Percentiles rank a stretch among this genome's conserved stretches.
These are phyloP conservation scores for Barnettozyma wickerhamii DNA, from an alignment of 805 yeast genomes.

Conservation along the genomic window DNA sequence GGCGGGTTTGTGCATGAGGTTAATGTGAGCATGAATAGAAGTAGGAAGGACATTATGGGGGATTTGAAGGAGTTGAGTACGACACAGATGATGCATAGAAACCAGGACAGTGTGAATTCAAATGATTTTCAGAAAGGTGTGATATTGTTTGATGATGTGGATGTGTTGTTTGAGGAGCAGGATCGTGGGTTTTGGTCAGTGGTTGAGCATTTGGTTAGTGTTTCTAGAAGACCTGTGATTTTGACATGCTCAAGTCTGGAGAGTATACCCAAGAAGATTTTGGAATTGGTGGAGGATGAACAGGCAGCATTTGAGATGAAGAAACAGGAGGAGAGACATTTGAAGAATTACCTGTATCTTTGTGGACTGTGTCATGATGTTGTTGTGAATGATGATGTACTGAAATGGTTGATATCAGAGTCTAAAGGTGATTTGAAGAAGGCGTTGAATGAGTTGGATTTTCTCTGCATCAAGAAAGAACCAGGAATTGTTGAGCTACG, in stretches of 20 bases:
- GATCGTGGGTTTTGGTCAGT: slow-evolving; percentile 82
- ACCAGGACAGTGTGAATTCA: slow-evolving; percentile 14
- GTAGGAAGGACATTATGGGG: slow-evolving; percentile 63
- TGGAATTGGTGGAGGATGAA: slow-evolving; percentile 42
- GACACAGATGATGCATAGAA: slow-evolving; percentile 66
- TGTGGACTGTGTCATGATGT: slow-evolving; percentile 34
- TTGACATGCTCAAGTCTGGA: slow-evolving; percentile 53
- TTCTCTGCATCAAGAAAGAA: not conserved
- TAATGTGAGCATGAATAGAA: slow-evolving; percentile 68
- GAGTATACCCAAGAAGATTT: slow-evolving; percentile 44
- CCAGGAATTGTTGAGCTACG: not conserved
- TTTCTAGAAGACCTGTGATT: slow-evolving; percentile 65
- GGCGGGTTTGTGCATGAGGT: slow-evolving; percentile 78
- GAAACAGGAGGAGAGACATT: slow-evolving; percentile 13
- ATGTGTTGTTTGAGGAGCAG: slow-evolving; percentile 57
- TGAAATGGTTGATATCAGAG: slow-evolving; percentile 27
- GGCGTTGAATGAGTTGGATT: slow-evolving; percentile 34
- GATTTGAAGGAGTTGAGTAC: slow-evolving; percentile 77
- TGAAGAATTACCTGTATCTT: slow-evolving; percentile 37
- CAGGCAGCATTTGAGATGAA: slow-evolving; percentile 33
- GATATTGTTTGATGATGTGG: slow-evolving; percentile 82
- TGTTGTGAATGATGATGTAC: slow-evolving; percentile 27
- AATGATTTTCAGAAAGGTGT: slow-evolving; percentile 51
- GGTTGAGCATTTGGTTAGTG: slow-evolving; percentile 53
- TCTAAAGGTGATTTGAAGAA: slow-evolving; percentile 41